A percentile compares a stretch with the other conserved stretches of the same genome.
Evolutionary conservation across 164 flowering plant genomes (phyloP).

Genomic region (Magnolia sinica): DNA sequence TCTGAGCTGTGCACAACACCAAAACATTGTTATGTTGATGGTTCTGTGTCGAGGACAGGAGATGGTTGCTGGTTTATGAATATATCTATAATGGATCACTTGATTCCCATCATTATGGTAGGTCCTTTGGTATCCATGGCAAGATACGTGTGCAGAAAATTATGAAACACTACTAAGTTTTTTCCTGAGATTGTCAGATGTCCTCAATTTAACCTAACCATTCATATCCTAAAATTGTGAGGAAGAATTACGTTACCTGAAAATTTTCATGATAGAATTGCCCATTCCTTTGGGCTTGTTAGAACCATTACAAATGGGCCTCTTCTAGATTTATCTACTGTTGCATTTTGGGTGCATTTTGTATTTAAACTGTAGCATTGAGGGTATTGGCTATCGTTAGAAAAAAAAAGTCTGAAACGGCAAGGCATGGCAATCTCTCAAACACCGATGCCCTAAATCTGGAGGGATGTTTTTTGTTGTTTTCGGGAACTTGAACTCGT

Average conservation of each 20-base stretch:
- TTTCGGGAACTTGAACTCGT: too few species aligned
- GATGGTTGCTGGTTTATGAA: slow-evolving; percentile 85
- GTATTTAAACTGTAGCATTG: too few species aligned
- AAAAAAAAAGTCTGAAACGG: too few species aligned
- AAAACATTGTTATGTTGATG: slow-evolving; percentile 93
- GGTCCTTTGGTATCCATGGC: neutral
- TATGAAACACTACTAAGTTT: neutral
- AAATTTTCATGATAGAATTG: neutral
- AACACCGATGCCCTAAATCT: too few species aligned
- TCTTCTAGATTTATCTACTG: too few species aligned
- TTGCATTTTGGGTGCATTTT: too few species aligned
- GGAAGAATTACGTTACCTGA: neutral
- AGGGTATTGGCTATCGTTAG: too few species aligned
- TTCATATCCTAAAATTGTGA: neutral
- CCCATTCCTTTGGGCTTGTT: neutral
- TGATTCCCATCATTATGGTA: slow-evolving; percentile 92
- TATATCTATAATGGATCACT: slow-evolving; percentile 87
- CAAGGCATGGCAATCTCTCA: too few species aligned
- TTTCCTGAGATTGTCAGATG: neutral
- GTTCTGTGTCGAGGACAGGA: slow-evolving; percentile 76
- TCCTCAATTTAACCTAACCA: neutral
- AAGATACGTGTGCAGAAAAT: neutral
- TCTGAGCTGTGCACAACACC: slow-evolving; percentile 91
- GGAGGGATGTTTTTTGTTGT: too few species aligned
- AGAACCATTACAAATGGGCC: too few species aligned